Percentiles rank a stretch among this genome's conserved stretches.
Evolutionary conservation across 2,329 filamentous ascomycete species (phyloP).

Genomic region (Alternaria brassicicola): DNA sequence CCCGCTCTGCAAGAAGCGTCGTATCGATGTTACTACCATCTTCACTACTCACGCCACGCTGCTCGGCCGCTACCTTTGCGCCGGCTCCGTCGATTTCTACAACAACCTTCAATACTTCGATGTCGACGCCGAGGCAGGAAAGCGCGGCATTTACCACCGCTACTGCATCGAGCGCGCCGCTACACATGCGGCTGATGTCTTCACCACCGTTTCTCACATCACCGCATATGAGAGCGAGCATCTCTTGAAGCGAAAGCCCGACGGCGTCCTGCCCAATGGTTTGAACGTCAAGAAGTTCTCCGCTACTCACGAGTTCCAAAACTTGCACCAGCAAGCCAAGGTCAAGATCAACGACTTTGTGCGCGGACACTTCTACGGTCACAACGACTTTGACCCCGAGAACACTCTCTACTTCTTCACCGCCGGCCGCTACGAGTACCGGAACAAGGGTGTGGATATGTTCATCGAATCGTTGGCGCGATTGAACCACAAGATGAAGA

Average conservation of each 20-base stretch:
- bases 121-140: constrained; percentile 93
- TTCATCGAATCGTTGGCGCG: constrained; percentile 96
- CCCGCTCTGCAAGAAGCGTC: constrained; percentile 88
- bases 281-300: constrained; percentile 99
- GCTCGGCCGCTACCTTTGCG: constrained; percentile 93
- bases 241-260: constrained; percentile 93
- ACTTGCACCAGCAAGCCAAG: constrained; percentile 93
- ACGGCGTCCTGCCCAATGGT: constrained; percentile 94
- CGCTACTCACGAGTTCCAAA: constrained; percentile 98
- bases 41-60: constrained; percentile 98
- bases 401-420: constrained; percentile 99
- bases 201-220: constrained; percentile 98
- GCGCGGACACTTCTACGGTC: constrained; percentile 96
- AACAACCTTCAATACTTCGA: constrained; percentile 98
- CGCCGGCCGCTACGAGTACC: constrained; percentile 93
- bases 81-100: constrained; percentile 98
- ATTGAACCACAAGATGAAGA: constrained; percentile 91
- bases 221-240: constrained; percentile 98
- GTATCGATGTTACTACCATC: constrained; percentile 96
- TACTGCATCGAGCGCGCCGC: constrained; percentile 98
- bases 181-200: constrained; percentile 91
- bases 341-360: constrained; percentile 99
- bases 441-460: constrained; percentile 99
- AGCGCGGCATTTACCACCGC: constrained; percentile 96
- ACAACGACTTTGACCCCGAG: constrained; percentile 95